Evolutionary conservation across 2,329 filamentous ascomycete species (phyloP).

Genomic region (Podosphaera xanthii): DNA sequence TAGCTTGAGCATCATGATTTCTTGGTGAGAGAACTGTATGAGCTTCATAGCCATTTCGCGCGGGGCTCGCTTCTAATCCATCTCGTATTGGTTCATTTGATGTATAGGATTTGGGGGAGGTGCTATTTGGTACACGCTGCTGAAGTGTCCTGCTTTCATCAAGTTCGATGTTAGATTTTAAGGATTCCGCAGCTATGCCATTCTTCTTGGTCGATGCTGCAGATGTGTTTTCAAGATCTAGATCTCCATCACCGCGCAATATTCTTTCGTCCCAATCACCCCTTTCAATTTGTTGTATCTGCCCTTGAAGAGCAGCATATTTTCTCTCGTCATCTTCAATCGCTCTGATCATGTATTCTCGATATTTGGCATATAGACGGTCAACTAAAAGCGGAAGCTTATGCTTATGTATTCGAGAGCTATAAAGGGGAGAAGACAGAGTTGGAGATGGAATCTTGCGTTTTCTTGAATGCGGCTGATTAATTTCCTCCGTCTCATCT

Average conservation of each 20-base stretch:
- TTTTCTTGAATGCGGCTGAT: conserved; percentile 35
- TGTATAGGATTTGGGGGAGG: no score
- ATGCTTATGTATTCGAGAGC: conserved; percentile 39
- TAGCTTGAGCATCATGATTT: no score
- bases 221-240: conserved; percentile 5
- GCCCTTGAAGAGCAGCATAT: conserved; percentile 37
- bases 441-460: conserved; percentile 48
- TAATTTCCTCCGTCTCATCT: conserved; percentile 21
- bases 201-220: neutral
- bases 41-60: no score
- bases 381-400: conserved; percentile 49
- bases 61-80: no score
- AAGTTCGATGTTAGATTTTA: neutral
- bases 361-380: conserved; percentile 54
- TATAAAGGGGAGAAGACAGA: conserved; percentile 34
- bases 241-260: conserved; percentile 8
- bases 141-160: no score
- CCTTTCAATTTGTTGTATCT: conserved; percentile 46
- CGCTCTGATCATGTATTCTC: conserved; percentile 41
- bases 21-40: no score
- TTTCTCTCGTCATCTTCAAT: conserved; percentile 53
- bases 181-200: neutral
- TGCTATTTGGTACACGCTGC: no score
- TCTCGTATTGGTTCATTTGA: no score
- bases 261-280: conserved; percentile 27